Conservation (phyloP, 768 basidiomycete genomes). For the Boletus vinaceobasis region DNA sequence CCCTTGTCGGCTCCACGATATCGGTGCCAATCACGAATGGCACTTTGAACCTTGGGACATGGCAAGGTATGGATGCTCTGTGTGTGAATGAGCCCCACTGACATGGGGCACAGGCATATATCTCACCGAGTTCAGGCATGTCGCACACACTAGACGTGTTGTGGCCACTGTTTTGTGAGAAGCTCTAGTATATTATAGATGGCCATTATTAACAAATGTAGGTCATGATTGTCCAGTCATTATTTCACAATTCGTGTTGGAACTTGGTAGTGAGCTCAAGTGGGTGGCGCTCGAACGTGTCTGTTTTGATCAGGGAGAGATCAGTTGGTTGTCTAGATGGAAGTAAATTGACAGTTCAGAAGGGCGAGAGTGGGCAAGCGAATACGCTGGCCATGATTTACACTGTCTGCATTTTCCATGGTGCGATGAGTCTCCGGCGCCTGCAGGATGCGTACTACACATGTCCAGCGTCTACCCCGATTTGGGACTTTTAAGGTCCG, state of each 20-base stretch:
- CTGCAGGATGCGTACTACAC: neutral
- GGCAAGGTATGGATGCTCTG: constrained; percentile 65
- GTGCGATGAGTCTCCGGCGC: neutral
- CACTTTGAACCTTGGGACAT: constrained; percentile 78
- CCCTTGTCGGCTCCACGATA: constrained; percentile 79
- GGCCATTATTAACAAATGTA: constrained; percentile 2
- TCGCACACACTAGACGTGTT: constrained; percentile 59
- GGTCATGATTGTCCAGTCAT: constrained; percentile 6
- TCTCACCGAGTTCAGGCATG: constrained; percentile 78
- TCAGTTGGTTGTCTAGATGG: neutral
- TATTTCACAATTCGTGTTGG: neutral
- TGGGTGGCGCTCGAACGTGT: neutral
- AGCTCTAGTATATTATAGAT: neutral
- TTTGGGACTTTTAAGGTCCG: constrained; percentile 20
- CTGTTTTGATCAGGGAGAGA: neutral
- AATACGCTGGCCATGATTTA: neutral
- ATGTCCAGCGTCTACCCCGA: constrained; percentile 2
- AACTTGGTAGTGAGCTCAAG: neutral
- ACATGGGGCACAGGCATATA: constrained; percentile 60
- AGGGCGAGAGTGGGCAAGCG: neutral
- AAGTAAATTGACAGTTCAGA: neutral
- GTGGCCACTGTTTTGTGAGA: constrained; percentile 81
- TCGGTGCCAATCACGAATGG: constrained; percentile 82
- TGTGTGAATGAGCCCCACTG: neutral
- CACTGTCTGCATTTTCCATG: neutral